These are phyloP conservation scores for Tolypocladium endophyticum DNA, from an alignment of 2,329 filamentous ascomycete species.

Conservation along the genomic window DNA sequence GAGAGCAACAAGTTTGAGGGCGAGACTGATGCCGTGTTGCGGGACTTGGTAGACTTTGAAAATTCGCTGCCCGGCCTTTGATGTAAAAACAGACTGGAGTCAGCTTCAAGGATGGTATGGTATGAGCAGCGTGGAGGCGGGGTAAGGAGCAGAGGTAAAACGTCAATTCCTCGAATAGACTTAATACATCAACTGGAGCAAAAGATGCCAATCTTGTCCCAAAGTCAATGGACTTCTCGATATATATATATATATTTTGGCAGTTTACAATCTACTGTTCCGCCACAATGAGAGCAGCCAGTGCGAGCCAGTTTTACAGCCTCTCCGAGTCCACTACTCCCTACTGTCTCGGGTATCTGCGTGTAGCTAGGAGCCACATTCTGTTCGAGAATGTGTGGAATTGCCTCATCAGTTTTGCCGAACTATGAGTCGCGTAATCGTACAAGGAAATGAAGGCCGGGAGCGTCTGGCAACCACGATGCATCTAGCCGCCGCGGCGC, in stretches of 20 bases:
- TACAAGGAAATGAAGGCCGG: too few species aligned
- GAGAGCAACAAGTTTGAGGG: constrained; percentile 11
- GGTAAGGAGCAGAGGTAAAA: neutral
- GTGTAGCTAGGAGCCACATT: too few species aligned
- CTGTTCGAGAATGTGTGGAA: too few species aligned
- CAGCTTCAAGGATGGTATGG: too few species aligned
- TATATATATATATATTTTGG: too few species aligned
- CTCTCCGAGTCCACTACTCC: too few species aligned
- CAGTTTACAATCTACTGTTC: neutral
- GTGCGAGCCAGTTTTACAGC: neutral
- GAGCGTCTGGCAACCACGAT: too few species aligned
- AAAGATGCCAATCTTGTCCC: neutral
- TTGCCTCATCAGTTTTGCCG: too few species aligned
- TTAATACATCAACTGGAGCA: neutral
- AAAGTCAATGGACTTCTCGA: too few species aligned
- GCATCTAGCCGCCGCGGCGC: too few species aligned
- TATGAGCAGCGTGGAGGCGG: neutral
- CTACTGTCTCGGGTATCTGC: too few species aligned
- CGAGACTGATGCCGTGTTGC: constrained; percentile 8
- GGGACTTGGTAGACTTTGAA: constrained; percentile 11
- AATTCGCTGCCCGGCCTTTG: constrained; percentile 5
- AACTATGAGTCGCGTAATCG: too few species aligned
- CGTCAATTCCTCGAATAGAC: neutral
- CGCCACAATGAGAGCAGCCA: neutral
- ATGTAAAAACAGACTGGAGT: neutral